Base-by-base conservation (phyloP, 176 grass and related monocot genomes). In the Oryza longistaminata region DNA sequence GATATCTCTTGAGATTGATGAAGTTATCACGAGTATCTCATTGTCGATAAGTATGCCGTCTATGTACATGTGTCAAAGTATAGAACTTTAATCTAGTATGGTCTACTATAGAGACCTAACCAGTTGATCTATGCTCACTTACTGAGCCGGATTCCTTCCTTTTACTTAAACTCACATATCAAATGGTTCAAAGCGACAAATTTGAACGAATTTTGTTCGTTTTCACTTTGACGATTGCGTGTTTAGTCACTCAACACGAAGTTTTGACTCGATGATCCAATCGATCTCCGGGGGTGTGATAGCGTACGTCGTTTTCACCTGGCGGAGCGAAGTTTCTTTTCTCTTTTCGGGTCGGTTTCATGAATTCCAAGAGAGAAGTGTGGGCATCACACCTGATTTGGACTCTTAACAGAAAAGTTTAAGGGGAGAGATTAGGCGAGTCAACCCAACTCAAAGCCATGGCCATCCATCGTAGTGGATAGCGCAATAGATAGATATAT, bases 371-470 rank as follows among this genome's bases (percentile, higher is more conserved):
- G 15, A 55, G 16, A 55, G 43, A 46, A 24, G 3, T 14, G 40
- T 73, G 70, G 22, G 24, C 43, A 45, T 46, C 58, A 24, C 46
- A 10, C 10, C 40, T 79, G 75, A 50, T 29, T 29, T 43, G 81
- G 85, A 88, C 80, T 37, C 73, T 83, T 88, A 87, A 60, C 68
- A 35, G 68, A 85, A 87, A 55, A 74, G 33, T 8, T 27, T 27
- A 8, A 62, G 3, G 45, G 6, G 53, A 46, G n/a, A 4, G 12
- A 43, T 46, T 49, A 68, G 66, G n/a, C 58, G 45, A 15, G 75
- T 79, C 52, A 79, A 71, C 76, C 19, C 17, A 58, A 58, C 71
- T 62, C 58, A 24, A 62, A 62, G 21, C 58, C 58, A 24, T 21
- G 39, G 39, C 2, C 10, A n/a, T 71, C 11, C 6, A 19, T 26